phyloP scores from a whole-genome alignment of 371 early-diverging fungal genomes.

The Synchytrium microbalum region DNA sequence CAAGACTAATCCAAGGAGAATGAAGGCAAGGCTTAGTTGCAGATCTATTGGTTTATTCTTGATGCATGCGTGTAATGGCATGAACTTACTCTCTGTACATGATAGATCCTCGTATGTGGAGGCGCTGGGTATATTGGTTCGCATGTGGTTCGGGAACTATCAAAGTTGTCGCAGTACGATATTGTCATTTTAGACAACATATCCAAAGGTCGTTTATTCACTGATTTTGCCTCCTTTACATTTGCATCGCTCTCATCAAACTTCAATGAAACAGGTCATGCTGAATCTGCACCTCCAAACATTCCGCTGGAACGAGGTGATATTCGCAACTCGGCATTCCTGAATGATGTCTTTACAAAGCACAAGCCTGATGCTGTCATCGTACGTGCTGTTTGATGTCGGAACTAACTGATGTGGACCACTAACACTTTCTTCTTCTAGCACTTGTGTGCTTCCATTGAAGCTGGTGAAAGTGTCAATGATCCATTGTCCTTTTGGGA shows the following conservation, averaged over 20 bases:
- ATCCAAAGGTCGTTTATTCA: constrained; percentile 28
- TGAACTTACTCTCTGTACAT: too few species aligned
- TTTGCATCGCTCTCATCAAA: not conserved
- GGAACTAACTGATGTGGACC: constrained; percentile 2
- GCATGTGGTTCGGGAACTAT: constrained; percentile 50
- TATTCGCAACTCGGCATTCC: constrained; percentile 32
- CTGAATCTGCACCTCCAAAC: constrained; percentile 26
- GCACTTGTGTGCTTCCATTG: constrained; percentile 44
- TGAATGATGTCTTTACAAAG: constrained; percentile 33
- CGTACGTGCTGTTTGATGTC: constrained; percentile 15
- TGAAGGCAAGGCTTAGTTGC: too few species aligned
- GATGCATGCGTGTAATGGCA: too few species aligned
- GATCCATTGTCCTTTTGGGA: constrained; percentile 46
- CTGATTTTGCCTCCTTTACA: not conserved
- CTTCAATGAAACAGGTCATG: constrained; percentile 29
- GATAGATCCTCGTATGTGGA: constrained; percentile 72
- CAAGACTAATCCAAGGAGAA: too few species aligned
- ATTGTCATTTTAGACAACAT: constrained; percentile 49
- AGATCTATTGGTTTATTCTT: too few species aligned
- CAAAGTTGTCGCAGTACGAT: constrained; percentile 21
- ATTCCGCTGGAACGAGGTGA: constrained; percentile 35
- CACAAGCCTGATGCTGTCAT: constrained; percentile 41
- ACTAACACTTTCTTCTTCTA: constrained; percentile 12
- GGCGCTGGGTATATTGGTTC: constrained; percentile 88
- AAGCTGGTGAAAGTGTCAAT: constrained; percentile 33